Conservation (phyloP, 2,329 filamentous ascomycete genomes). For the Colletotrichum sp. region DNA sequence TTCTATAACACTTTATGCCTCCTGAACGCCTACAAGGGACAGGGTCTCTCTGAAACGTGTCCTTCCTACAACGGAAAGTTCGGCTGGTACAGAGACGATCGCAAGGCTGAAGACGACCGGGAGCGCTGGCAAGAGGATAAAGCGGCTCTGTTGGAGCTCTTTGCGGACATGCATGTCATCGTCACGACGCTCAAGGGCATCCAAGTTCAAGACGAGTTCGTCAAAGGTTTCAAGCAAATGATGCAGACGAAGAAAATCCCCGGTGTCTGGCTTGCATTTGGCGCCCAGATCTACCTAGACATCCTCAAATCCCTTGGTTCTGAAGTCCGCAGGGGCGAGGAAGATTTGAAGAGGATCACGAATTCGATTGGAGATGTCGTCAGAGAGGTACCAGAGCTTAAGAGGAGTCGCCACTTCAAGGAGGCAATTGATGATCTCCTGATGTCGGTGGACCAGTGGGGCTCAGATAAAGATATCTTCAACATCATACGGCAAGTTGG, state of each 20-base stretch:
- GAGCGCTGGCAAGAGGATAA: constrained; percentile 17
- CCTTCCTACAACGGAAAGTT: constrained; percentile 23
- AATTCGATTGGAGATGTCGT: neutral
- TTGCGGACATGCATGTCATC: constrained; percentile 18
- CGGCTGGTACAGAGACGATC: constrained; percentile 24
- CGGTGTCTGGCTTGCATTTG: constrained; percentile 22
- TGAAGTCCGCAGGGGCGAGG: neutral
- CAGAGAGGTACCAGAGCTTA: neutral
- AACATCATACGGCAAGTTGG: neutral
- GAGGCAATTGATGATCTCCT: neutral
- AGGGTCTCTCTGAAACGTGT: neutral
- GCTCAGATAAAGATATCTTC: constrained; percentile 18
- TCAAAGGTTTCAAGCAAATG: constrained; percentile 5
- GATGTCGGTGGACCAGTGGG: constrained; percentile 10
- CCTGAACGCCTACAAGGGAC: neutral
- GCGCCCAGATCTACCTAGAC: constrained; percentile 23
- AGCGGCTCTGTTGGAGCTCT: constrained; percentile 13
- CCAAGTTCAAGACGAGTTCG: constrained; percentile 24
- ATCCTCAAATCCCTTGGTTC: constrained; percentile 19
- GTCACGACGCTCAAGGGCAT: neutral
- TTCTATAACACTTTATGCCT: neutral
- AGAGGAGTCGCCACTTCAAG: neutral
- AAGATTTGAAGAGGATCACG: neutral
- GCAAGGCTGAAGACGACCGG: neutral
- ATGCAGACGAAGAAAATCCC: neutral